Percentiles rank a stretch among this genome's conserved stretches.
These are phyloP conservation scores for Mucor sp. DNA, from an alignment of 371 early-diverging fungal species.

Conservation along the genomic window DNA sequence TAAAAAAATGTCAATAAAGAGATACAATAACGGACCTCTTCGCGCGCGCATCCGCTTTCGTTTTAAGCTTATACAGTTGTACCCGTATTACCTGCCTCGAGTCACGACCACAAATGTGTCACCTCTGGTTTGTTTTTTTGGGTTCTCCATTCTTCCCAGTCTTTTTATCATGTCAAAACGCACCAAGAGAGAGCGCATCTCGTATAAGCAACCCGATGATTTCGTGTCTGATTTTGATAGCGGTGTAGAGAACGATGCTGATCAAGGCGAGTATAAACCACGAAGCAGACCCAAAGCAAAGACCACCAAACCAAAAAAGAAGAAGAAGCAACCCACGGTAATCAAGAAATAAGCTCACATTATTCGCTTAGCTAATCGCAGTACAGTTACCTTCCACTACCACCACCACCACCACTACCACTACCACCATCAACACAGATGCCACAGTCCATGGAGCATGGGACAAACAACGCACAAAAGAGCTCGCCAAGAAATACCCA, in stretches of 20 bases:
- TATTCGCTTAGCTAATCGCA: neutral
- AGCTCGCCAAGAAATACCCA: slow-evolving; percentile 58
- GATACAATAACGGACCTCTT: neutral
- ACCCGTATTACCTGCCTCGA: neutral
- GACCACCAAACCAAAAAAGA: slow-evolving; percentile 16
- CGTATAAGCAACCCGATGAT: slow-evolving; percentile 6
- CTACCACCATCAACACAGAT: neutral
- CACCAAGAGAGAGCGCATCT: slow-evolving; percentile 8
- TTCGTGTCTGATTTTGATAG: slow-evolving; percentile 24
- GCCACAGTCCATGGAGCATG: neutral
- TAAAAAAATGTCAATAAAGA: neutral
- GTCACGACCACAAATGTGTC: neutral
- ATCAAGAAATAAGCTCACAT: neutral
- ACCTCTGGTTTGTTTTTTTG: neutral
- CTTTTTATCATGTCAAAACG: slow-evolving; percentile 3
- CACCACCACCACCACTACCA: too few species aligned
- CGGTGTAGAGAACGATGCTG: neutral
- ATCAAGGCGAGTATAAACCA: neutral
- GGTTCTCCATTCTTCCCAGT: slow-evolving; percentile 2
- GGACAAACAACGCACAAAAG: slow-evolving; percentile 17
- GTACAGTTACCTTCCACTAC: neutral
- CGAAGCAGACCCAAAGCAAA: neutral
- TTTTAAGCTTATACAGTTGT: neutral
- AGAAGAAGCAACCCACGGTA: neutral
- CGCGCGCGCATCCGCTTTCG: neutral